Evolutionary conservation across 2,329 filamentous ascomycete species (phyloP).

Genomic region (Fusarium sp.): DNA sequence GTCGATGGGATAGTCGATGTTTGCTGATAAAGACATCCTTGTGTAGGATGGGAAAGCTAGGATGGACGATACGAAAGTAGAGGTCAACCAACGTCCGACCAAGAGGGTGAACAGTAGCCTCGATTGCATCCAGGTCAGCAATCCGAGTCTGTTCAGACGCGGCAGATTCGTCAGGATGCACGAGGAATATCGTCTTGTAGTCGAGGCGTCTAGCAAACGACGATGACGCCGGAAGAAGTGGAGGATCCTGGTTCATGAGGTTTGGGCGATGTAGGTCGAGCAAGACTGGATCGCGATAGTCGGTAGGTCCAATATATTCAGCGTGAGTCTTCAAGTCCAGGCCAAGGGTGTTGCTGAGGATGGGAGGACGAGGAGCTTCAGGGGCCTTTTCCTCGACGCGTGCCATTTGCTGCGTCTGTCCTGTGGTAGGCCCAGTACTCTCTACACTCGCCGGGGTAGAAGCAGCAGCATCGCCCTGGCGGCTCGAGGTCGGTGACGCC

Average conservation of each 20-base stretch:
- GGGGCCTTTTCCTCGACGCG: slow-evolving; percentile 25
- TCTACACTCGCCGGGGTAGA: slow-evolving; percentile 42
- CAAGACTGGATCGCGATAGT: slow-evolving; percentile 68
- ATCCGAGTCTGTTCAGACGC: slow-evolving; percentile 56
- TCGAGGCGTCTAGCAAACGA: slow-evolving; percentile 50
- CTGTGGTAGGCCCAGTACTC: slow-evolving; percentile 24
- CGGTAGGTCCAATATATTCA: slow-evolving; percentile 70
- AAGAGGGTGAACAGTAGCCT: slow-evolving; percentile 71
- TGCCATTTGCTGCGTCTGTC: slow-evolving; percentile 28
- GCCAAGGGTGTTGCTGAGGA: slow-evolving; percentile 61
- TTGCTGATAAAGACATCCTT: slow-evolving; percentile 73
- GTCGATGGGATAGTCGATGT: slow-evolving; percentile 66
- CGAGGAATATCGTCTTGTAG: slow-evolving; percentile 51
- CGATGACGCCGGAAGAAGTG: slow-evolving; percentile 9
- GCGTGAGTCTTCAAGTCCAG: slow-evolving; percentile 70
- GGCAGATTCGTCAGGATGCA: slow-evolving; percentile 51
- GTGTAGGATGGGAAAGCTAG: slow-evolving; percentile 68
- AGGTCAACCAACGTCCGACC: slow-evolving; percentile 73
- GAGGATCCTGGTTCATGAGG: slow-evolving; percentile 37
- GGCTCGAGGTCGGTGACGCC: slow-evolving; percentile 37
- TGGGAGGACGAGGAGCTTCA: slow-evolving; percentile 41
- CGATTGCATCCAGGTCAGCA: slow-evolving; percentile 63
- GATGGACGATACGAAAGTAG: slow-evolving; percentile 74
- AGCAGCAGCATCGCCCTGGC: slow-evolving; percentile 39
- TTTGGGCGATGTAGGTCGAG: slow-evolving; percentile 69